A percentile compares a stretch with the other conserved stretches of the same genome.
These are phyloP conservation scores for Yarrowia alimentaria DNA, from an alignment of 805 yeast genomes.

Conservation along the genomic window DNA sequence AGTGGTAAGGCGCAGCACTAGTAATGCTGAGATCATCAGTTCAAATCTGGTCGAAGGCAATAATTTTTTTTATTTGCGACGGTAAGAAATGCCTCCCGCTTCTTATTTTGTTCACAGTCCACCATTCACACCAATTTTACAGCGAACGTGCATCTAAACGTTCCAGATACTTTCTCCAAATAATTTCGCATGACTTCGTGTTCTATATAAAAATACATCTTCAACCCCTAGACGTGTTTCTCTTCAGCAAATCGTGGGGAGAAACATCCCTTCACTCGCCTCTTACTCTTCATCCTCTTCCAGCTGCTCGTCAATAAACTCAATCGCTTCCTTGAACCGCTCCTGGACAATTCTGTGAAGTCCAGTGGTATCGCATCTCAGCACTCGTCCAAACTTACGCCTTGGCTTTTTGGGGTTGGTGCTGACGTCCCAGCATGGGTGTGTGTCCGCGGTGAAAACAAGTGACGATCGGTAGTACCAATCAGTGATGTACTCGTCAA, in stretches of 20 bases:
- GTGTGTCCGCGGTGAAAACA: slow-evolving; percentile 70
- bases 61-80: neutral
- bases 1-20: slow-evolving; percentile 20
- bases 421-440: slow-evolving; percentile 74
- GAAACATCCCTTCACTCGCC: too few species aligned
- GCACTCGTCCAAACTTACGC: slow-evolving; percentile 85
- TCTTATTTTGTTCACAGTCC: too few species aligned
- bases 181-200: slow-evolving; percentile 13
- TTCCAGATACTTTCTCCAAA: too few species aligned
- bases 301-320: slow-evolving; percentile 52
- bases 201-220: slow-evolving; percentile 28
- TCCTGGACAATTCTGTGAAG: slow-evolving; percentile 74
- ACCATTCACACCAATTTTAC: too few species aligned
- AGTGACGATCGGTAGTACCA: slow-evolving; percentile 89
- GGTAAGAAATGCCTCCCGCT: too few species aligned
- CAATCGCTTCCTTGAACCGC: slow-evolving; percentile 80
- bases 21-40: slow-evolving; percentile 15
- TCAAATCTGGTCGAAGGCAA: slow-evolving; percentile 20
- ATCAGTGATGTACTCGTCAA: slow-evolving; percentile 85
- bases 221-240: too few species aligned
- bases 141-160: too few species aligned
- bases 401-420: slow-evolving; percentile 66
- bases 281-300: slow-evolving; percentile 31
- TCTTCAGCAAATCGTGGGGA: too few species aligned
- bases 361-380: slow-evolving; percentile 69